phyloP scores from a whole-genome alignment of 1,284 basidiomycete species.

The Puccinia hordei region DNA sequence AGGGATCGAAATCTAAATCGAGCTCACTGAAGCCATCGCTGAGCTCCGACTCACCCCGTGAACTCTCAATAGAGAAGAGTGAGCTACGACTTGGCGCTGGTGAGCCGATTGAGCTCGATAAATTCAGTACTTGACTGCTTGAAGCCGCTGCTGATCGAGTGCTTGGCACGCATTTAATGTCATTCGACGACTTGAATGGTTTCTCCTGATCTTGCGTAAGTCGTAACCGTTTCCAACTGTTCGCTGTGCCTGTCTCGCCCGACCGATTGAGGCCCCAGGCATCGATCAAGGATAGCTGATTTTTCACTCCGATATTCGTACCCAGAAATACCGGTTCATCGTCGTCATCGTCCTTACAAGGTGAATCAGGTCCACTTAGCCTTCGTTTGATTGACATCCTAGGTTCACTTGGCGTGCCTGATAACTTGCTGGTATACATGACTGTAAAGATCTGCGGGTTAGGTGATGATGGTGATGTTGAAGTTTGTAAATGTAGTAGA shows the following conservation, averaged over 20 bases:
- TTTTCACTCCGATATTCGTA: neutral
- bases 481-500: no score
- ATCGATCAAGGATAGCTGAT: neutral
- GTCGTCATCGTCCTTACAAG: neutral
- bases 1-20: conserved; percentile 1
- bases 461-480: no score
- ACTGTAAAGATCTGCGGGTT: no score
- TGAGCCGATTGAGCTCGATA: neutral
- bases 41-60: neutral
- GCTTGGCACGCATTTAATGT: neutral
- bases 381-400: neutral
- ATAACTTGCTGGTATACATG: neutral
- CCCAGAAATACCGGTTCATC: neutral
- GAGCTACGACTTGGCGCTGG: neutral
- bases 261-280: neutral
- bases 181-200: neutral
- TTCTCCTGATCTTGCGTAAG: neutral
- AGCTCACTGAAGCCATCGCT: conserved; percentile 1
- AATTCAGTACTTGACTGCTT: neutral
- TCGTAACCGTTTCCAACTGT: neutral
- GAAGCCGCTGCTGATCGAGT: no score
- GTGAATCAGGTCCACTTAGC: neutral
- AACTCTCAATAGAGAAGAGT: conserved; percentile 10
- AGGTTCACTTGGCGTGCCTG: neutral
- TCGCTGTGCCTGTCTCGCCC: neutral